Conservation (phyloP, 2,329 filamentous ascomycete genomes). For the Pseudocercospora crystallina region DNA sequence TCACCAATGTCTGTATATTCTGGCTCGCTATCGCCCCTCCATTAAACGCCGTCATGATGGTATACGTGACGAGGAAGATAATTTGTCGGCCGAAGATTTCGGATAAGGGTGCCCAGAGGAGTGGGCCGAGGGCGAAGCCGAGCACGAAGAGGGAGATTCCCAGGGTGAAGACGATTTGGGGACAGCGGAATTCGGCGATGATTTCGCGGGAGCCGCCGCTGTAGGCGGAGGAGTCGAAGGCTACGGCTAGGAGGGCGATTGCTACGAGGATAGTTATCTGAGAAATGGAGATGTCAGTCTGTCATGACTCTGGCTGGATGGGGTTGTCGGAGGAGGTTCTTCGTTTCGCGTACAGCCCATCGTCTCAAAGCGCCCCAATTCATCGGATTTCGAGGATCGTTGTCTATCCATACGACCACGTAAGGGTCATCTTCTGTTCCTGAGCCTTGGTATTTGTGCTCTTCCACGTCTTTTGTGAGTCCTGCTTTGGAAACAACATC, state of each 20-base stretch:
- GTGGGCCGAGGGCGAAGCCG: slow-evolving; percentile 54
- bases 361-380: slow-evolving; percentile 56
- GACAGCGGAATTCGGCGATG: slow-evolving; percentile 53
- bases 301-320: background rate
- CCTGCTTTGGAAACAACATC: slow-evolving; percentile 3
- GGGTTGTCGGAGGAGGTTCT: background rate
- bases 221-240: slow-evolving; percentile 68
- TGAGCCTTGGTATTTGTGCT: slow-evolving; percentile 22
- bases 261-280: slow-evolving; percentile 60
- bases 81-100: slow-evolving; percentile 56
- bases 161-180: slow-evolving; percentile 55
- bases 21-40: slow-evolving; percentile 40
- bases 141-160: slow-evolving; percentile 51
- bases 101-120: slow-evolving; percentile 58
- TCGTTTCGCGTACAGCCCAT: slow-evolving; percentile 46
- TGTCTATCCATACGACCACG: slow-evolving; percentile 61
- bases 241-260: slow-evolving; percentile 63
- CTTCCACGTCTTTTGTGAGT: slow-evolving; percentile 5
- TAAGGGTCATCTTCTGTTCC: slow-evolving; percentile 67
- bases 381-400: slow-evolving; percentile 67
- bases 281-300: background rate
- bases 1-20: slow-evolving; percentile 42
- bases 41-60: slow-evolving; percentile 35
- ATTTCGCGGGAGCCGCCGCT: slow-evolving; percentile 57
- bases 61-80: slow-evolving; percentile 35